Evolutionary conservation across 1,139 yeast species (phyloP), one percentile per base, ranked within the genome.

Genomic region (Meyerozyma sp.): DNA sequence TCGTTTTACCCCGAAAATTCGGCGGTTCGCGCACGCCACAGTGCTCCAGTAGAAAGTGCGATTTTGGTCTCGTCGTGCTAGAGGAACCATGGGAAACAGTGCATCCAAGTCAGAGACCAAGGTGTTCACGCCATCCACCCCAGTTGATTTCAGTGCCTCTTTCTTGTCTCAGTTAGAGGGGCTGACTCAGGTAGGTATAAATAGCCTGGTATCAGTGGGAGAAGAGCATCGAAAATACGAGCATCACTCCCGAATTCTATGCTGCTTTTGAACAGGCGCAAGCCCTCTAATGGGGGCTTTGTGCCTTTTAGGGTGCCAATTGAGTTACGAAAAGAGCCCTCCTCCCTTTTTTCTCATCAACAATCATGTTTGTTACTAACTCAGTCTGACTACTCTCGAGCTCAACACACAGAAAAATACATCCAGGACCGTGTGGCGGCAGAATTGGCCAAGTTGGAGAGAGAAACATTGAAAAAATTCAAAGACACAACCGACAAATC

Each of bases 351-450:
- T 28, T 3, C 10, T 10, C 4, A 26, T 16, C 2, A 16, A 16
- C n/a, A 16, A 16, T 16, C 18, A 10, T 30, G 30, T 23, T 23
- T 8, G 14, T 40, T 55, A 62, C 65, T 63, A 62, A 62, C 66
- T 16, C 49, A 73, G 73, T 80, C 94, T 8, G 91, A 90, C 61
- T 86, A 80, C 61, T 79, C 95, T 16, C 81, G 96, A 57, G 75
- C 84, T 41, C 96, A 89, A 61, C 77, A 82, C 59, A 77, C 89
- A 14, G 93, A 87, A 49, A 82, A 81, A 60, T 81, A 81, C 56
- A 79, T 91, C 47, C 91, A 90, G 62, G 85, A 85, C 44, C 75
- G 84, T 57, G 93, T 91, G 25, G 72, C 82, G 39, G 75, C 75
- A 49, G 86, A 82, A 56, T 73, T 91, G 48, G 70, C 77, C 44